Base-by-base conservation (phyloP, 1,139 yeast genomes). In the Pichia sp. region DNA sequence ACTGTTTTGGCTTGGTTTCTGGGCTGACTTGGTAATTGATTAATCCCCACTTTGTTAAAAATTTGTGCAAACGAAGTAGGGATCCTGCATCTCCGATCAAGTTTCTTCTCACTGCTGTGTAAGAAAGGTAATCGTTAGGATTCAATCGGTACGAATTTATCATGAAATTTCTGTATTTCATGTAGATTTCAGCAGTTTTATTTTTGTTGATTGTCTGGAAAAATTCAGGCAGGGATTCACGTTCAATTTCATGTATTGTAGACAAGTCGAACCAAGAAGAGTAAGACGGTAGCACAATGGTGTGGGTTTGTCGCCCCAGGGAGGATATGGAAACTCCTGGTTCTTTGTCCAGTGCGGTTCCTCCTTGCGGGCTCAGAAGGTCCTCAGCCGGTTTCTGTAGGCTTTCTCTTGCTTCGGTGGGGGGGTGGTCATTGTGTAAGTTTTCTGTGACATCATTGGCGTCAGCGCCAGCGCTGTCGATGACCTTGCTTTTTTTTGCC, bases 61-160 rank as follows among this genome's bases (percentile, higher is more conserved):
- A 93, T 57, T 88, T 80, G 67, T 90, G 97, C 10, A 93, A 82
- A 58, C 99, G 79, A 80, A 93, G 82, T 55, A 95, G 78, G 1
- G 96, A 85, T 19, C 97, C 96, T 10, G 91, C 98, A 72, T 95
- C 99, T 41, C 99, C 99, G 22, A 90, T 95, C 57, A 95, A 76
- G 64, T 91, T 93, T 64, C 99, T 83, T 63, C 99, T 84, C 55
- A 95, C 88, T 0, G 98, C 95, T 0, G 99, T 93, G 51, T 90
- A 86, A 0, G 97, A 89, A 49, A 93, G 75, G 64, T 88, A 91
- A 68, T 93, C 99, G 62, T 85, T 84, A 13, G 99, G 99, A 66
- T 93, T 91, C 55, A 93, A 73, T 60, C 99, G 77, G 68, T 93
- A 95, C 6, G 96, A 80, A 68, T 93, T 90, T 47, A 93, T 77